These are phyloP conservation scores for Acanthamoeba royreba DNA, from an alignment of 208 protist species.

Conservation along the genomic window DNA sequence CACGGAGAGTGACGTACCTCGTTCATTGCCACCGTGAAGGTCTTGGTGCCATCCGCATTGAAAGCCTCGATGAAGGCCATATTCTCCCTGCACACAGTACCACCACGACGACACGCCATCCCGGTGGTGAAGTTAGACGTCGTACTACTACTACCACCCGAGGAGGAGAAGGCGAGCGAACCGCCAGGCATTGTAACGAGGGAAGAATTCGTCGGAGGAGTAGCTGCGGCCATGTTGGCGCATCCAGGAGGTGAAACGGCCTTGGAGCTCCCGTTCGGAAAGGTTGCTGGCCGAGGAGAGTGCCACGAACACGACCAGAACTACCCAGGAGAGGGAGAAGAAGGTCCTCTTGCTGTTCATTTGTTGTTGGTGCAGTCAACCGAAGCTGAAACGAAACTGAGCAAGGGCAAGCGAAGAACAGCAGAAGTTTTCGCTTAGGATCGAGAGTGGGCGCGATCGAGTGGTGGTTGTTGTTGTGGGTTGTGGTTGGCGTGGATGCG, in stretches of 20 bases:
- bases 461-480: too few relatives aligned
- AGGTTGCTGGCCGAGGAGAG: not conserved
- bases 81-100: too few relatives aligned
- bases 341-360: not conserved
- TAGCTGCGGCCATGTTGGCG: not conserved
- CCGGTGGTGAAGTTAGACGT: too few relatives aligned
- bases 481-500: too few relatives aligned
- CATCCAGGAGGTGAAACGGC: not conserved
- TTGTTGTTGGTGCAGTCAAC: not conserved
- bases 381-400: not conserved
- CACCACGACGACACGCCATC: too few relatives aligned
- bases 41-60: not conserved
- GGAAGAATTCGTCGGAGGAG: not conserved
- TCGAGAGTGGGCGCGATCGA: too few relatives aligned
- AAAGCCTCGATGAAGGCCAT: not conserved
- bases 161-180: too few relatives aligned
- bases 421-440: too few relatives aligned
- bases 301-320: not conserved
- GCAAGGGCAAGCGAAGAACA: too few relatives aligned
- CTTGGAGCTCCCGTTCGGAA: not conserved
- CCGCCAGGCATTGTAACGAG: not conserved
- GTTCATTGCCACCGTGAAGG: slow-evolving; percentile 51
- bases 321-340: not conserved
- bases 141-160: too few relatives aligned
- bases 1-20: too few relatives aligned